phyloP scores from a whole-genome alignment of 192 early-diverging fungal genomes.

The Borealophlyctis nickersoniae region DNA sequence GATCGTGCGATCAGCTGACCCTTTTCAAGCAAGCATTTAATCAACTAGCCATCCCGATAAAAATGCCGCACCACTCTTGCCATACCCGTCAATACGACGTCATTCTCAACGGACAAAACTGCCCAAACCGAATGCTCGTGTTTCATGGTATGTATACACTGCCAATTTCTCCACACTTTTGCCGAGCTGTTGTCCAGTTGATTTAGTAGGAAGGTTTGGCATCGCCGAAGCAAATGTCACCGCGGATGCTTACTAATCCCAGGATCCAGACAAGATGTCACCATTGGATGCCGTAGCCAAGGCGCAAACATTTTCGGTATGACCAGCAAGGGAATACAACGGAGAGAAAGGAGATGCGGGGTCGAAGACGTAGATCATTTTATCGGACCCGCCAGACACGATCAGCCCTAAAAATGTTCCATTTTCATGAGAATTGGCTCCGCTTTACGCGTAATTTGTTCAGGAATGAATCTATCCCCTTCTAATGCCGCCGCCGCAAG shows the following conservation, averaged over 20 bases:
- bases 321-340: slow-evolving; percentile 70
- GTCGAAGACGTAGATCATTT: slow-evolving; percentile 78
- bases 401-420: slow-evolving; percentile 62
- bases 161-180: slow-evolving; percentile 82
- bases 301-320: slow-evolving; percentile 83
- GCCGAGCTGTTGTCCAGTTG: slow-evolving; percentile 60
- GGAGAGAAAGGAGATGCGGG: slow-evolving; percentile 53
- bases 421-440: neutral
- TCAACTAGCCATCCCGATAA: neutral
- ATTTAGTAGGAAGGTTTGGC: neutral
- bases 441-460: no score
- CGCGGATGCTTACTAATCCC: slow-evolving; percentile 77
- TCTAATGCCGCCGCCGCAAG: no score
- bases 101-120: slow-evolving; percentile 73
- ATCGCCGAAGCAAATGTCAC: no score
- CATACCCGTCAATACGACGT: slow-evolving; percentile 72
- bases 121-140: slow-evolving; percentile 89
- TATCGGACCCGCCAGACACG: slow-evolving; percentile 79
- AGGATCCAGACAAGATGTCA: slow-evolving; percentile 88
- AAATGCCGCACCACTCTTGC: no score
- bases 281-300: slow-evolving; percentile 61
- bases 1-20: slow-evolving; percentile 90
- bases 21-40: slow-evolving; percentile 33
- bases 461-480: no score
- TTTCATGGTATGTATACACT: slow-evolving; percentile 62